Evolutionary conservation across 371 early-diverging fungal genomes (phyloP).

Genomic region (Lichtheimia corymbifera): DNA sequence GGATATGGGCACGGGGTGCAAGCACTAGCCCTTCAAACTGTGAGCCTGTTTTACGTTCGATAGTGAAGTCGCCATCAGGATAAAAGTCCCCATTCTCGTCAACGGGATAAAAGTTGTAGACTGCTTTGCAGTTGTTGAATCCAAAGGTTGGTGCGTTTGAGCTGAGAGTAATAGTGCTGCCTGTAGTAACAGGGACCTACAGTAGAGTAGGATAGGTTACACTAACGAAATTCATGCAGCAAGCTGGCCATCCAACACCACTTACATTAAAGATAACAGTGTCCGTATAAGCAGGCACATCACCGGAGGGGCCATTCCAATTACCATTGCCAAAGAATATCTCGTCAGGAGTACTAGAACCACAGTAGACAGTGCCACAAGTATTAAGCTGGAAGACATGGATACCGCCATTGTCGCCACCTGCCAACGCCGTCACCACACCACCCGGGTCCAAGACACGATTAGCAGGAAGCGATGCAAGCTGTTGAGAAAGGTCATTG

Average conservation of each 20-base stretch:
- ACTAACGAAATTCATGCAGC: neutral
- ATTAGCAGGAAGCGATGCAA: conserved; percentile 1
- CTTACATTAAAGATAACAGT: conserved; percentile 24
- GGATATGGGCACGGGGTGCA: conserved; percentile 24
- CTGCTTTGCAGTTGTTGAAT: conserved; percentile 5
- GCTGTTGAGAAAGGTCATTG: neutral
- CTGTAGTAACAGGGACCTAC: conserved; percentile 24
- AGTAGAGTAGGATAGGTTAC: neutral
- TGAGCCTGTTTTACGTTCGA: conserved; percentile 16
- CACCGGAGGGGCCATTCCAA: conserved; percentile 22
- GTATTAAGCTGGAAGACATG: conserved; percentile 18
- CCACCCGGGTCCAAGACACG: neutral
- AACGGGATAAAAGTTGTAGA: conserved; percentile 28
- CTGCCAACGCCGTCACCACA: neutral
- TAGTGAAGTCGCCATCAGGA: conserved; percentile 9
- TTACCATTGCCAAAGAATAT: conserved; percentile 17
- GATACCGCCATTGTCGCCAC: neutral
- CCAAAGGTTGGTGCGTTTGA: conserved; percentile 11
- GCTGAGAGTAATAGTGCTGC: conserved; percentile 11
- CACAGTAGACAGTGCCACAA: neutral
- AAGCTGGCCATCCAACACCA: neutral
- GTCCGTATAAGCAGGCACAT: neutral
- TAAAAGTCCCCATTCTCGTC: conserved; percentile 14
- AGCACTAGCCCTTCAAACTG: conserved; percentile 21
- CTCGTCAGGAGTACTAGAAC: neutral